Base-by-base conservation (phyloP, 176 grass and related monocot genomes). In the Bonia amplexicaulis region DNA sequence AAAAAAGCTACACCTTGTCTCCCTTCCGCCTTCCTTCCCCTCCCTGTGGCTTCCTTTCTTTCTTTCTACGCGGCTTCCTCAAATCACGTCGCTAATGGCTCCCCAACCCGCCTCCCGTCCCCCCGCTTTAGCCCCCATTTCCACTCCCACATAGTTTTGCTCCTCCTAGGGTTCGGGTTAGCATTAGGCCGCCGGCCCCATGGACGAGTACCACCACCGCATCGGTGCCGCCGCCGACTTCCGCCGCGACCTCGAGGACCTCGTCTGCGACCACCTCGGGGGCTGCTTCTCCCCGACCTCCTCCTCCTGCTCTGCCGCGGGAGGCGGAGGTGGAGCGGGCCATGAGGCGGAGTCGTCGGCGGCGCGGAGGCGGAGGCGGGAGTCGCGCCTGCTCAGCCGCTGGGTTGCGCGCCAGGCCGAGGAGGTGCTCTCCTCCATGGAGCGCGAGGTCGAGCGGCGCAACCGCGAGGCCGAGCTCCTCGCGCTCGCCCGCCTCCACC, bases 351-450 rank as follows among this genome's bases (percentile, higher is more conserved):
- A 90, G 88, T 80, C 87, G 15, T 92, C 90, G 53, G 67, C 90
- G 57, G 87, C 81, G 26, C 71, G 88, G 11, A 84, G 93, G 73
- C 85, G 93, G 19, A 85, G 89, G 57, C 83, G 87, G 17, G 88
- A 98, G 41, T 95, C 87, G 55, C 89, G 89, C 65, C 90, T 98
- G 29, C 87, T 98, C 48, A 93, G 93, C 80, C 93, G 96, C 48
- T 95, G 93, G 93, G 96, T 98, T 58, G 96, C 96, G 49, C 91
- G 96, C 46, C 93, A 96, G 88, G 96, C 96, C 17, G 96, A 96
- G 86, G 96, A 99, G 96, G 92, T 99, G 85, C 92, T 99, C 44
- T 94, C 91, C 49, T 93, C 91, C 79, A 95, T 98, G 85, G 96
- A 98, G 95, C 90, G 89, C 17, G 80, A 90, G 87, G 88, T 92